Evolutionary conservation across 106 monocot species (phyloP).

Genomic region (Allium cepa): DNA sequence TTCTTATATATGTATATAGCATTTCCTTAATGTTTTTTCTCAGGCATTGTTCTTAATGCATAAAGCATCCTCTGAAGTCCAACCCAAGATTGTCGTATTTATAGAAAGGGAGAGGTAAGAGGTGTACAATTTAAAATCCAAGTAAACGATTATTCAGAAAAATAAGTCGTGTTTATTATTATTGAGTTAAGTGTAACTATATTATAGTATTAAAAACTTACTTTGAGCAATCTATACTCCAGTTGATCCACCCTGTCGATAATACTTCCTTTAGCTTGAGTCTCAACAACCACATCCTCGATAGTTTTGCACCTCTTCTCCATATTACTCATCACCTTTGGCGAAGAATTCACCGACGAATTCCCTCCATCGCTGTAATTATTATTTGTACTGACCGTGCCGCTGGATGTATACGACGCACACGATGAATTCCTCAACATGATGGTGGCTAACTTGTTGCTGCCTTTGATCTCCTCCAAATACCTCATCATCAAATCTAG

Average conservation of each 20-base stretch:
- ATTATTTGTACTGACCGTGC: neutral
- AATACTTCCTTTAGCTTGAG: slow-evolving; percentile 31
- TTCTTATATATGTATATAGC: too few relatives aligned
- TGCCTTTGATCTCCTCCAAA: slow-evolving; percentile 34
- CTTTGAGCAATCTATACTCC: slow-evolving; percentile 35
- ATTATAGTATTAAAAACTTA: neutral
- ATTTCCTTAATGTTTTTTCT: too few relatives aligned
- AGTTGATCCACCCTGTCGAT: slow-evolving; percentile 30
- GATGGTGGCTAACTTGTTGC: neutral
- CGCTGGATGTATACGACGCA: slow-evolving; percentile 4
- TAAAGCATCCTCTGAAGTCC: too few relatives aligned
- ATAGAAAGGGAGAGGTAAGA: too few relatives aligned
- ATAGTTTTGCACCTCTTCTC: slow-evolving; percentile 25
- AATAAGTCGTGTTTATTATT: too few relatives aligned
- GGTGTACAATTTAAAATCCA: too few relatives aligned
- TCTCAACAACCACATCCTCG: slow-evolving; percentile 30
- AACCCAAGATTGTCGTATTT: too few relatives aligned
- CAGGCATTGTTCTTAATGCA: too few relatives aligned
- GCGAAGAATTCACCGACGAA: slow-evolving; percentile 13
- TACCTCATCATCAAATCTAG: slow-evolving; percentile 20
- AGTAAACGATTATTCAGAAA: too few relatives aligned
- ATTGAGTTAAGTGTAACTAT: too few relatives aligned
- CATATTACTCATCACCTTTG: neutral
- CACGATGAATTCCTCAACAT: slow-evolving; percentile 5
- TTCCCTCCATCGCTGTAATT: slow-evolving; percentile 9